phyloP scores from a whole-genome alignment of 441 rosid genomes.

The Croton laevigatus region DNA sequence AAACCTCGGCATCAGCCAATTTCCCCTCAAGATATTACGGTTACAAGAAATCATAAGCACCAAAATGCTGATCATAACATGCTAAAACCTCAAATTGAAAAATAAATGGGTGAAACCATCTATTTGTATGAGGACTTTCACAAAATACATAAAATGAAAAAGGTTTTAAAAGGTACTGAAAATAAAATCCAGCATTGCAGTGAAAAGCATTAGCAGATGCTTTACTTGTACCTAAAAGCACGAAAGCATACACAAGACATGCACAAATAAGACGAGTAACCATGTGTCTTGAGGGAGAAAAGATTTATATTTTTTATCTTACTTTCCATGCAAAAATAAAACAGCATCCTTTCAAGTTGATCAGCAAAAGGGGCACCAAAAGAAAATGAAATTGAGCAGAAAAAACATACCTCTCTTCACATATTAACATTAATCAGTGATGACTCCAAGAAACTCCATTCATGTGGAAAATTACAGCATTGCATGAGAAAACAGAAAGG shows the following conservation, averaged over 20 bases:
- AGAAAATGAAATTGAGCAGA: not conserved
- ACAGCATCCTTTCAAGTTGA: not conserved
- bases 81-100: conserved; percentile 12
- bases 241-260: not conserved
- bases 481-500: not conserved
- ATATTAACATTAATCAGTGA: not conserved
- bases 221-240: not conserved
- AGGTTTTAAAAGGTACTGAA: not conserved
- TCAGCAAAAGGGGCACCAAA: not conserved
- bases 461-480: not conserved
- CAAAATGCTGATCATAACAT: not conserved
- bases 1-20: conserved; percentile 88
- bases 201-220: not conserved
- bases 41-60: conserved; percentile 40
- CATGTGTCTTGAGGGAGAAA: not conserved
- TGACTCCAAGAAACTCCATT: not conserved
- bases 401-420: not conserved
- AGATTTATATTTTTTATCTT: not conserved
- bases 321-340: not conserved
- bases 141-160: too few relatives aligned
- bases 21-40: conserved; percentile 80
- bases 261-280: not conserved
- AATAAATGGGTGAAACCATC: conserved; percentile 3
- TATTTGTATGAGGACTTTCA: too few relatives aligned
- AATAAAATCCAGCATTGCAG: not conserved